These are phyloP conservation scores for Phalaenopsis equestris DNA, from an alignment of 106 monocot species.

Conservation along the genomic window DNA sequence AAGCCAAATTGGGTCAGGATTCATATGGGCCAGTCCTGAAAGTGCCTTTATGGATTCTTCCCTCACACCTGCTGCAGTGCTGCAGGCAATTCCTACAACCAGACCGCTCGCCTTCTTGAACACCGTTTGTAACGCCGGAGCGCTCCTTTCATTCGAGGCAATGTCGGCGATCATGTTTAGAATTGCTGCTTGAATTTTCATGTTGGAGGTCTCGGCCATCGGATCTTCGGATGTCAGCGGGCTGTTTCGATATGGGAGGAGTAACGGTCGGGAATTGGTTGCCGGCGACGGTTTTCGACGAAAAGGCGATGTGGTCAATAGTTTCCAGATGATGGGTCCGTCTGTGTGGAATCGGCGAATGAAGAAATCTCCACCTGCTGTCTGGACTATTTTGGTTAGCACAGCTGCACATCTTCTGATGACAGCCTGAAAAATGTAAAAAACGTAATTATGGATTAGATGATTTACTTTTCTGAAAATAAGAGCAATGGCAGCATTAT, in stretches of 20 bases:
- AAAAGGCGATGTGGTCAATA: constrained; percentile 50
- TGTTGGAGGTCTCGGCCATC: constrained; percentile 63
- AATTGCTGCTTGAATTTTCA: constrained; percentile 68
- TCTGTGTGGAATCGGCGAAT: constrained; percentile 75
- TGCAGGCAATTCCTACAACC: constrained; percentile 82
- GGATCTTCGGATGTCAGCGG: constrained; percentile 32
- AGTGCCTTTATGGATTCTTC: constrained; percentile 67
- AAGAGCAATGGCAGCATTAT: too few relatives aligned
- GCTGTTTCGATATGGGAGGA: constrained; percentile 60
- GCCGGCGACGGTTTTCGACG: constrained; percentile 21
- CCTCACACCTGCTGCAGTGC: constrained; percentile 34
- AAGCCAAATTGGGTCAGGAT: constrained; percentile 86
- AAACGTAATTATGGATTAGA: background rate
- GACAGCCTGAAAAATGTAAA: constrained; percentile 39
- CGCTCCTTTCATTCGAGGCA: constrained; percentile 47
- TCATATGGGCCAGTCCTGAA: constrained; percentile 55
- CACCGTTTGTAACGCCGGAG: constrained; percentile 52
- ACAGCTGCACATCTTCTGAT: constrained; percentile 57
- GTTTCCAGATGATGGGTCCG: constrained; percentile 61
- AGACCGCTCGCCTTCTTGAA: constrained; percentile 73
- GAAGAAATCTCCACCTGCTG: constrained; percentile 84
- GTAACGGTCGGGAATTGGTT: constrained; percentile 29
- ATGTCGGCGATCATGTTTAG: constrained; percentile 69
- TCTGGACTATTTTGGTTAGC: constrained; percentile 37
- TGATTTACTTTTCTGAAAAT: too few relatives aligned